These are phyloP conservation scores for Madurella fahalii DNA, from an alignment of 2,329 filamentous ascomycete genomes.

Conservation along the genomic window DNA sequence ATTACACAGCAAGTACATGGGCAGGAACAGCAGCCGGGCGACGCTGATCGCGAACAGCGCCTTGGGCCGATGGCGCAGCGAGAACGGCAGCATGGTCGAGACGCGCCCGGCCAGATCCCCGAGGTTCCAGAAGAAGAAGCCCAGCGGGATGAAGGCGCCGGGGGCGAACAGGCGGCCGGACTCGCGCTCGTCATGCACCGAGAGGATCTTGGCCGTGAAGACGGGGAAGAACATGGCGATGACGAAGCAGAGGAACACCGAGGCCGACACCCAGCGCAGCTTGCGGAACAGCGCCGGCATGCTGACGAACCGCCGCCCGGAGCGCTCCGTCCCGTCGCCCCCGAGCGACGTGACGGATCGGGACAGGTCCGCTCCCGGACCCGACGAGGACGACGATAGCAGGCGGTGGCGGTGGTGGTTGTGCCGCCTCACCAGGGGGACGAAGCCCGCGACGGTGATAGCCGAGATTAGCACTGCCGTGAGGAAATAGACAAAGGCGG, in stretches of 20 bases:
- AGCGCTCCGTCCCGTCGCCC: slow-evolving; percentile 50
- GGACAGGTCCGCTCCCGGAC: no score
- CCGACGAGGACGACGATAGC: no score
- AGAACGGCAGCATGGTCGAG: slow-evolving; percentile 55
- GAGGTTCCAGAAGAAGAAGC: slow-evolving; percentile 88
- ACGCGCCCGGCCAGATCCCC: slow-evolving; percentile 80
- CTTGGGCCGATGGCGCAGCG: slow-evolving; percentile 59
- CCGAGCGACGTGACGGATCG: slow-evolving; percentile 33
- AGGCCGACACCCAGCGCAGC: slow-evolving; percentile 70
- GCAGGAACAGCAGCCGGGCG: slow-evolving; percentile 66
- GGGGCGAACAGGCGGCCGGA: slow-evolving; percentile 60
- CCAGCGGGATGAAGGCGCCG: slow-evolving; percentile 80
- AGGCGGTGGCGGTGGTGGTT: slow-evolving; percentile 47
- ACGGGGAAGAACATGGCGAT: slow-evolving; percentile 95
- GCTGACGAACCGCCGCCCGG: slow-evolving; percentile 45
- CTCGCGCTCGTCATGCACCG: slow-evolving; percentile 31
- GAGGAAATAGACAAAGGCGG: slow-evolving; percentile 87
- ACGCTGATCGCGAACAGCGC: slow-evolving; percentile 65
- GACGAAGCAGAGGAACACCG: slow-evolving; percentile 75
- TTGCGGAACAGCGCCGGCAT: slow-evolving; percentile 69
- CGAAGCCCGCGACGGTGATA: slow-evolving; percentile 66
- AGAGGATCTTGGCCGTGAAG: slow-evolving; percentile 68
- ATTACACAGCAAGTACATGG: slow-evolving; percentile 88
- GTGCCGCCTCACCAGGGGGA: slow-evolving; percentile 64
- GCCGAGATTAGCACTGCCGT: slow-evolving; percentile 76